Evolutionary conservation across 768 basidiomycete species (phyloP), one percentile per base, ranked within the genome.

Genomic region (Agaricus sinodeliciosus): DNA sequence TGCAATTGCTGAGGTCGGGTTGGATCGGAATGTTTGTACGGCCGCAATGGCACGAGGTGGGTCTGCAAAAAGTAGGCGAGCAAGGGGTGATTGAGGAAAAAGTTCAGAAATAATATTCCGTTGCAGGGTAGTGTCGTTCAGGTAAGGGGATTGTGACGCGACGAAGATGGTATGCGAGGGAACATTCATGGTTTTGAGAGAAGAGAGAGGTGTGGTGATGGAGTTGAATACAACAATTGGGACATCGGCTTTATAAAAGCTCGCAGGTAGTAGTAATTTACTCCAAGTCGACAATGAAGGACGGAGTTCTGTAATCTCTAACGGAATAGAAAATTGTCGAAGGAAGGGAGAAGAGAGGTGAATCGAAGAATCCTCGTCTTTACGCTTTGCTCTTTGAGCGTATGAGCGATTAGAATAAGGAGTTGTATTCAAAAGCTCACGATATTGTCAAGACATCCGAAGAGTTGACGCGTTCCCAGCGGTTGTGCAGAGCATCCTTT

Each of bases 221-320:
- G 86, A 83, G 55, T 87, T 85, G 61, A 70, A 77, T 13, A 87
- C 69, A 15, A 89, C 57, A 56, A 90, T 65, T n/a, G 83, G 74
- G 35, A 87, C 69, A 59, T 89, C 85, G 7, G 82, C 81, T 56
- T 67, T 66, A 54, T 71, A 65, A 16, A 76, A 65, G 39, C 55
- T 66, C 54, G 34, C 18, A 3, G 57, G 61, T 19, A 60, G 53
- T 43, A 47, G 57, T 52, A 43, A 22, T 28, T 42, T 27, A 26
- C 41, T 60, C 57, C 49, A 59, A 57, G 43, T 59, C 37, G 59
- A 56, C 43, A 48, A 51, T 15, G 60, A 44, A 26, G 64, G 31
- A 15, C 60, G 55, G 16, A 71, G 51, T 61, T 84, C 82, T 7
- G 64, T 70, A 9, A 84, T 67, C 61, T 77, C 71, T 35, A 82